Conservation (phyloP, 139 green algal genomes). For the Chlorella sp. region DNA sequence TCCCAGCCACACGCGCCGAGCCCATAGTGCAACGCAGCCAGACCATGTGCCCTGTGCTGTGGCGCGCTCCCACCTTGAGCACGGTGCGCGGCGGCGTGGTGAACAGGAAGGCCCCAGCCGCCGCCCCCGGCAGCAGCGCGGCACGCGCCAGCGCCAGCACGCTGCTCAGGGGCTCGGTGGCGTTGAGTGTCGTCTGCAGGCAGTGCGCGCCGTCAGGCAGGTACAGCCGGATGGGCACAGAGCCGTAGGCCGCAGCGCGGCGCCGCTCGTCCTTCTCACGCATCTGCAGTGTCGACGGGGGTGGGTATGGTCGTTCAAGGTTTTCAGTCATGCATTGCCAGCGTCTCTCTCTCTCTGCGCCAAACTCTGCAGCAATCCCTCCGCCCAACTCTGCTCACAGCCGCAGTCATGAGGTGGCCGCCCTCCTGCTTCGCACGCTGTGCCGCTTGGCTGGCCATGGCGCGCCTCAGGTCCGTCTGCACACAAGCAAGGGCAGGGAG, state of each 20-base stretch:
- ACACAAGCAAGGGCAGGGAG: too few relatives aligned
- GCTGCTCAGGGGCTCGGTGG: neutral
- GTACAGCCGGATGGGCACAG: slow-evolving; percentile 44
- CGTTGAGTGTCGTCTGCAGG: slow-evolving; percentile 41
- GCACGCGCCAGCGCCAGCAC: slow-evolving; percentile 28
- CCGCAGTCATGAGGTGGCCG: slow-evolving; percentile 42
- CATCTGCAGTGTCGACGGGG: slow-evolving; percentile 25
- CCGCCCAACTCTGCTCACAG: slow-evolving; percentile 29
- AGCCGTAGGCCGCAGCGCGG: slow-evolving; percentile 32
- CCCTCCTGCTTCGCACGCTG: slow-evolving; percentile 25
- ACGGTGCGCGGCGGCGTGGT: slow-evolving; percentile 48
- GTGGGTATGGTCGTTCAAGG: too few relatives aligned
- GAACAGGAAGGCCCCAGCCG: slow-evolving; percentile 36
- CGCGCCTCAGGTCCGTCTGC: slow-evolving; percentile 24
- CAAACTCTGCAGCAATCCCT: neutral
- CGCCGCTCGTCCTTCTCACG: slow-evolving; percentile 30
- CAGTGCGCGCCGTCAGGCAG: slow-evolving; percentile 37
- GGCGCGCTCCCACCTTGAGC: neutral
- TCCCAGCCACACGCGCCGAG: too few relatives aligned
- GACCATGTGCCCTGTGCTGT: too few relatives aligned
- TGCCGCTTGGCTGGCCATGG: slow-evolving; percentile 17
- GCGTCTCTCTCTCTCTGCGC: too few relatives aligned
- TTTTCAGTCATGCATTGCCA: too few relatives aligned
- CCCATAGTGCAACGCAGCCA: too few relatives aligned
- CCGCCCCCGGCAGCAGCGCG: neutral